Evolutionary conservation across 106 monocot species (phyloP).

Genomic region (Dioscorea alata): DNA sequence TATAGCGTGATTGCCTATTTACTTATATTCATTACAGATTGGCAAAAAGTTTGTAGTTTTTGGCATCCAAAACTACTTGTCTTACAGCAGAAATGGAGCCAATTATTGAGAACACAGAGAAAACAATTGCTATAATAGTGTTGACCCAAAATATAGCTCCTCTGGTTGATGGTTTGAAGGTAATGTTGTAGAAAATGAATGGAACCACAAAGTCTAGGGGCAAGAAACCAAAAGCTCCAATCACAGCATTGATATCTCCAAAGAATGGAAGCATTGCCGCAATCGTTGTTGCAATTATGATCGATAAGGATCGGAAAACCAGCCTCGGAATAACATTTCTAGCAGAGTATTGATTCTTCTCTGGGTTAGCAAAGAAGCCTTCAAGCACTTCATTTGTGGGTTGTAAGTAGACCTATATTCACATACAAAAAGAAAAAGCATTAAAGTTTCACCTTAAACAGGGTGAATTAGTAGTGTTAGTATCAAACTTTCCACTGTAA

Average conservation of each 20-base stretch:
- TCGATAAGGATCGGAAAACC: constrained; percentile 51
- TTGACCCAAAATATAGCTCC: constrained; percentile 75
- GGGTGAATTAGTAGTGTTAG: no score
- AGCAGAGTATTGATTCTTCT: constrained; percentile 47
- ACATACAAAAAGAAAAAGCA: no score
- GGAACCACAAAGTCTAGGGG: constrained; percentile 90
- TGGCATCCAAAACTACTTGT: constrained; percentile 43
- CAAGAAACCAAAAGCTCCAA: constrained; percentile 84
- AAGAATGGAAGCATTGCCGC: constrained; percentile 96
- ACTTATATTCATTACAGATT: constrained; percentile 8
- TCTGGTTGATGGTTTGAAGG: constrained; percentile 57
- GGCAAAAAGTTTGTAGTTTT: constrained; percentile 27
- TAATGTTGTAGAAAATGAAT: constrained; percentile 62
- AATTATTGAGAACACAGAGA: constrained; percentile 41
- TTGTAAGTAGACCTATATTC: constrained; percentile 65
- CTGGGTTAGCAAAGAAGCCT: constrained; percentile 55
- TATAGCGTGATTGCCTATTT: no score
- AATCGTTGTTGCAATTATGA: constrained; percentile 44
- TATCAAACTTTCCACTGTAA: no score
- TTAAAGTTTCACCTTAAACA: no score
- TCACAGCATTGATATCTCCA: constrained; percentile 78
- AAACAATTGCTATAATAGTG: constrained; percentile 38
- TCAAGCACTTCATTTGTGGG: constrained; percentile 87
- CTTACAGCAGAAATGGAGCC: constrained; percentile 41
- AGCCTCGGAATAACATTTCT: constrained; percentile 74